These are phyloP conservation scores for Lentinula edodes DNA, from an alignment of 768 basidiomycete species.

Conservation along the genomic window DNA sequence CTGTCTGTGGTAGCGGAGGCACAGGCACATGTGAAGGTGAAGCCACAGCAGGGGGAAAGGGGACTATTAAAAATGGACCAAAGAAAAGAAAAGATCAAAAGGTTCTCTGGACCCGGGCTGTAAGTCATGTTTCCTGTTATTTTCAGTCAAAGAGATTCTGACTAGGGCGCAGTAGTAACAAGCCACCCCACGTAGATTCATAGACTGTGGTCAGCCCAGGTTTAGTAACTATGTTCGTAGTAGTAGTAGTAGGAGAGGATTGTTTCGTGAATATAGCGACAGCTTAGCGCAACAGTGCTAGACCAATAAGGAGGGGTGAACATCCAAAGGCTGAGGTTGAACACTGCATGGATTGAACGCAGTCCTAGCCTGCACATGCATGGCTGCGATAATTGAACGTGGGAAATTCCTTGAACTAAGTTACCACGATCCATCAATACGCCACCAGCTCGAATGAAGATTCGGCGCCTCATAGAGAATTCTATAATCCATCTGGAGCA, in stretches of 20 bases:
- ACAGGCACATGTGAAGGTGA: not conserved
- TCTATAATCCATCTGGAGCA: too few species aligned
- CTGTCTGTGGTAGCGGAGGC: not conserved
- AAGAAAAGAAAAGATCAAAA: not conserved
- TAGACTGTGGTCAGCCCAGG: not conserved
- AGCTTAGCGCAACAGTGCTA: not conserved
- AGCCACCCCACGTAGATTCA: not conserved
- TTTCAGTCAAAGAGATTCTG: not conserved
- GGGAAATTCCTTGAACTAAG: too few species aligned
- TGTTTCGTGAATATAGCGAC: not conserved
- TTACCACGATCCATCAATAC: too few species aligned
- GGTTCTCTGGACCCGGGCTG: not conserved
- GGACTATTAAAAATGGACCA: not conserved
- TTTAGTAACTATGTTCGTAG: too few species aligned
- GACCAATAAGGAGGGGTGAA: too few species aligned
- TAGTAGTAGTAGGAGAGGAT: not conserved
- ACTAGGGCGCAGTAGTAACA: not conserved
- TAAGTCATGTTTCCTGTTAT: not conserved
- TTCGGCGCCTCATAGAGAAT: not conserved
- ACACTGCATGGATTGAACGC: too few species aligned
- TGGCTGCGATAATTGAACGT: too few species aligned
- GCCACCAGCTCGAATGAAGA: not conserved
- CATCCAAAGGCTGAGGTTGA: too few species aligned
- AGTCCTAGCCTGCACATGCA: too few species aligned
- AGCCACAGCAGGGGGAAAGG: not conserved